Evolutionary conservation across 441 rosid genomes (phyloP), one percentile per base, ranked within the genome.

Genomic region (Erysimum pusillum): DNA sequence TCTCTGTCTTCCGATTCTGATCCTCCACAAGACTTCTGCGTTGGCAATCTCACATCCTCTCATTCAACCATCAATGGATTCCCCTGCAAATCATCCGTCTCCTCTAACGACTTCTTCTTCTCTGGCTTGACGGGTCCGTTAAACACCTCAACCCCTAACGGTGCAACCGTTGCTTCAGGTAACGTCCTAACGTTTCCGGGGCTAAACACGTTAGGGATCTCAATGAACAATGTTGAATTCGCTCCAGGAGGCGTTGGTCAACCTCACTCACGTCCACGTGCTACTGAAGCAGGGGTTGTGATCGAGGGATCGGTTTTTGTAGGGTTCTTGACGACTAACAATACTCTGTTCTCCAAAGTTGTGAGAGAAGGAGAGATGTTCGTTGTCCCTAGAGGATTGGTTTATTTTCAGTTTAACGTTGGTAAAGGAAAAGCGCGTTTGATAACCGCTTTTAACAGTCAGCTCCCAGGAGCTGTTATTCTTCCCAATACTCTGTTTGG

Each of bases 321-420:
- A 9, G 31, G 56, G 14, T 18, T 51, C 56, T 51, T 51, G 56
- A 51, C 56, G 7, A 51, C 56, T 18, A 51, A 51, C 56, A 49
- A 49, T 18, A 49, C 54, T 49, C 54, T 49, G 6, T 49, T 49
- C 54, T 49, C 54, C 2, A 49, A 18, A 18, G 28, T 49, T 41
- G 4, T 41, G n/a, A 41, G 14, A 10, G 45, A 10, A 11, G 45
- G 45, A 41, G 45, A 41, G 4, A 12, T 12, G 13, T 41, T 41
- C 14, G 9, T 41, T 41, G 5, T 41, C 45, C 96, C 94, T 3
- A 76, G 82, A 57, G 97, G 91, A 8, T 79, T 87, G 38, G 87
- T 91, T 31, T 94, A 91, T 80, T 91, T 91, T 73, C 97, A 91
- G 51, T 79, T 73, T 69, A 93, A 93, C 34, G 91, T 90, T 72